phyloP scores from a whole-genome alignment of 192 early-diverging fungal species.

The Umbelopsis ramanniana region DNA sequence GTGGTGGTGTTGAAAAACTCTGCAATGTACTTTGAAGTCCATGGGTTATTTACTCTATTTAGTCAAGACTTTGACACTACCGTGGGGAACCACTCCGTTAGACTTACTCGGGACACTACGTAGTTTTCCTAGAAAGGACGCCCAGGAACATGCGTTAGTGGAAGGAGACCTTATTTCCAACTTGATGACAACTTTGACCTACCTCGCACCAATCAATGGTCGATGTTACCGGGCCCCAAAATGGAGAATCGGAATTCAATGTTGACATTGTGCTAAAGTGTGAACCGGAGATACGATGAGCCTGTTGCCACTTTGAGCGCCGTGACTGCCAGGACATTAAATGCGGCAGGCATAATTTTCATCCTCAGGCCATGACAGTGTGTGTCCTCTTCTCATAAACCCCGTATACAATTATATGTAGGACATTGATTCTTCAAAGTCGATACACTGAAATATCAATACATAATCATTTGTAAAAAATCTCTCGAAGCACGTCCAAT shows the following conservation, averaged over 20 bases:
- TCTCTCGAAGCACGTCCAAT: too few species aligned
- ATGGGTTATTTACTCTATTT: slow-evolving; percentile 12
- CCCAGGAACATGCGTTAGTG: background rate
- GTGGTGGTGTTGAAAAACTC: slow-evolving; percentile 81
- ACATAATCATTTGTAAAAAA: too few species aligned
- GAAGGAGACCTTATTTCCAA: background rate
- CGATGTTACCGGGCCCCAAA: slow-evolving; percentile 43
- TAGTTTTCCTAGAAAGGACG: slow-evolving; percentile 65
- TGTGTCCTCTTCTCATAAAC: too few species aligned
- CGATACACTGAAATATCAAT: too few species aligned
- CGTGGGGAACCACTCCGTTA: background rate
- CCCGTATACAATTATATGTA: too few species aligned
- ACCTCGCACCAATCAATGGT: slow-evolving; percentile 82
- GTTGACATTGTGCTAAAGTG: background rate
- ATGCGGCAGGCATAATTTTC: too few species aligned
- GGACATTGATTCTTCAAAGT: too few species aligned
- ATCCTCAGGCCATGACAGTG: too few species aligned
- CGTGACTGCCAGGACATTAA: background rate
- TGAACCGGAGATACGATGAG: background rate
- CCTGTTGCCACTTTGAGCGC: background rate
- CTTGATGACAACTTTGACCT: slow-evolving; percentile 21
- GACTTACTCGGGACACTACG: slow-evolving; percentile 44
- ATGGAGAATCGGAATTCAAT: background rate
- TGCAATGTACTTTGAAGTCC: slow-evolving; percentile 61
- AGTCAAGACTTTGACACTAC: background rate